Conservation (phyloP, 2,329 filamentous ascomycete genomes). For the Emydomyces testavorans region DNA sequence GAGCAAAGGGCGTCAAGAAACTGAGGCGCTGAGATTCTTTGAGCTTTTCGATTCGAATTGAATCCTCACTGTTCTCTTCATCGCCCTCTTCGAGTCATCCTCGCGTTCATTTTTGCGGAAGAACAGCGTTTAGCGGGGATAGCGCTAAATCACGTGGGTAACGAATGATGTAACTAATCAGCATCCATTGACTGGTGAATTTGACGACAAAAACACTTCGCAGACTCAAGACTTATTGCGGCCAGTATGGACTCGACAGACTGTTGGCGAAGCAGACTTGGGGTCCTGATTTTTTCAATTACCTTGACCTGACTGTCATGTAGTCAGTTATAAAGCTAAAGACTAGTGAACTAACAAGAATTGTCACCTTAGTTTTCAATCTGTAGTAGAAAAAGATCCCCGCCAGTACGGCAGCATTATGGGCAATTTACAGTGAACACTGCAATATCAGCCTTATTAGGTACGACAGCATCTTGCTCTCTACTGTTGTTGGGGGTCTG, state of each 20-base stretch:
- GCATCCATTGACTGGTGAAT: slow-evolving; percentile 1
- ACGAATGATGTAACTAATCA: slow-evolving; percentile 2
- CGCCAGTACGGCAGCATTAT: no score
- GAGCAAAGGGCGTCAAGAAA: neutral
- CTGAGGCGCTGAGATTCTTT: neutral
- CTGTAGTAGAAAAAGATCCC: no score
- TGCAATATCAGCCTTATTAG: no score
- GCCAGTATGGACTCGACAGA: neutral
- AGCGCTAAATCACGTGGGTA: neutral
- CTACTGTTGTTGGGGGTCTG: no score
- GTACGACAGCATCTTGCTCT: no score
- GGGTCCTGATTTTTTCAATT: no score
- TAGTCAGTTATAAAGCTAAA: neutral
- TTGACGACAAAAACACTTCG: slow-evolving; percentile 7
- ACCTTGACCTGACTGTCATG: neutral
- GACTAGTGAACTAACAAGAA: neutral
- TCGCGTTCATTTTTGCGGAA: neutral
- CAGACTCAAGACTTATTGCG: neutral
- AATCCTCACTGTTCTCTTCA: neutral
- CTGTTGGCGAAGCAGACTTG: neutral
- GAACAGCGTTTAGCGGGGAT: slow-evolving; percentile 6
- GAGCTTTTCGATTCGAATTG: neutral
- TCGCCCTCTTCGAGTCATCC: neutral
- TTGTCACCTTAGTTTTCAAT: no score
- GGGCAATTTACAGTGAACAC: no score